phyloP scores from a whole-genome alignment of 169 alveolate genomes.

The Eimeria tenella region DNA sequence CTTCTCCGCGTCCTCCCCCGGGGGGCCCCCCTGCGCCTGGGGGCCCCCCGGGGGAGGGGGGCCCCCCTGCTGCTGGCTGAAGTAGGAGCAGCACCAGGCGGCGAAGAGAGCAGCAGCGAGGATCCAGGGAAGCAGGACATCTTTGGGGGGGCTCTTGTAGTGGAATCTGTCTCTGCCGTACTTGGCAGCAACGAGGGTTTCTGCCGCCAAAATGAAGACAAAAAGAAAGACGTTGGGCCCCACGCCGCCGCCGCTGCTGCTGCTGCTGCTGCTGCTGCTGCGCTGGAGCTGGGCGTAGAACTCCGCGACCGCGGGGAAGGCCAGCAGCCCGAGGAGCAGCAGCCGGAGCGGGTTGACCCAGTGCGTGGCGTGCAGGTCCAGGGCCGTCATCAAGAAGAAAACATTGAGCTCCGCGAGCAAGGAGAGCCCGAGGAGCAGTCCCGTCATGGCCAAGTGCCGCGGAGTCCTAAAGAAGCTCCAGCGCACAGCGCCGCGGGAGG shows the following conservation, averaged over 20 bases:
- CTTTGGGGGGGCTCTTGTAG: not conserved
- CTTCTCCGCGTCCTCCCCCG: not conserved
- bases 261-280: no score
- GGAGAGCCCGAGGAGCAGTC: slow-evolving; percentile 50
- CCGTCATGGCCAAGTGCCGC: slow-evolving; percentile 50
- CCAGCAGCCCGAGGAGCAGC: slow-evolving; percentile 65
- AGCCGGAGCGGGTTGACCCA: slow-evolving; percentile 68
- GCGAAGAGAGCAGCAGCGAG: slow-evolving; percentile 34
- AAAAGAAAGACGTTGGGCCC: slow-evolving; percentile 79
- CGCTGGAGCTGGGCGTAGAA: slow-evolving; percentile 77
- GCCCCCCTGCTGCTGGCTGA: no score
- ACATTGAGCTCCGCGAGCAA: slow-evolving; percentile 76
- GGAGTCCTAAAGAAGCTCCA: slow-evolving; percentile 79
- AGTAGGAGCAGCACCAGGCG: slow-evolving; percentile 78
- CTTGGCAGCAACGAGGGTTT: slow-evolving; percentile 56
- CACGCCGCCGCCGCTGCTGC: slow-evolving; percentile 66
- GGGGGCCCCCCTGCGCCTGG: no score
- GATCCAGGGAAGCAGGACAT: slow-evolving; percentile 68
- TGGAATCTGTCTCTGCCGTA: slow-evolving; percentile 68
- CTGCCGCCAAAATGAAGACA: slow-evolving; percentile 61
- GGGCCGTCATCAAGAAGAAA: slow-evolving; percentile 77
- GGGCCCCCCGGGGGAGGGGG: no score
- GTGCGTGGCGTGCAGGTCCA: slow-evolving; percentile 78
- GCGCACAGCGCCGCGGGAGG: no score
- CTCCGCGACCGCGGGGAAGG: slow-evolving; percentile 79